Conservation (phyloP, 495 filamentous ascomycete genomes). For the Immersiella caudata region DNA sequence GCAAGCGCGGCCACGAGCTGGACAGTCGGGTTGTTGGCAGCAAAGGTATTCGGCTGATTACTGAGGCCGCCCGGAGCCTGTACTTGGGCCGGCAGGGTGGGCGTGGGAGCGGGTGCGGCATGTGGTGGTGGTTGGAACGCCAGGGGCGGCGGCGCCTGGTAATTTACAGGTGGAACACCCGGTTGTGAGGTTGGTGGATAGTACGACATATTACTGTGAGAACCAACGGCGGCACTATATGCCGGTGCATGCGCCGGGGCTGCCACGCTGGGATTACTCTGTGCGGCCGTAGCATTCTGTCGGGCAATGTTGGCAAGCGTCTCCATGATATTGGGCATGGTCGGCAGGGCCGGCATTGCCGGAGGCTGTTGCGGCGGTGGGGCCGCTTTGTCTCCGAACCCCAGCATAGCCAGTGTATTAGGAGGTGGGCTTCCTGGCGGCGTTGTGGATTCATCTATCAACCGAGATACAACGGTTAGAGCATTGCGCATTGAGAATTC, state of each 20-base stretch:
- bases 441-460: constrained; percentile 72
- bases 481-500: constrained; percentile 10
- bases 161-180: constrained; percentile 61
- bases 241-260: constrained; percentile 35
- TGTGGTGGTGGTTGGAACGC: constrained; percentile 26
- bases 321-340: constrained; percentile 67
- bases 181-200: constrained; percentile 39
- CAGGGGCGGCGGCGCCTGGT: constrained; percentile 50
- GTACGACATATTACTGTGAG: constrained; percentile 31
- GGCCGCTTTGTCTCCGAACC: constrained; percentile 25
- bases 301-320: constrained; percentile 84
- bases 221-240: constrained; percentile 23
- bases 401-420: constrained; percentile 33
- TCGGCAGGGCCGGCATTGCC: constrained; percentile 3
- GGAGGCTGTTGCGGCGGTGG: constrained; percentile 26
- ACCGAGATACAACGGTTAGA: constrained; percentile 40
- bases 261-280: constrained; percentile 54
- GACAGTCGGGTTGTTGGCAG: constrained; percentile 43
- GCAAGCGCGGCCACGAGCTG: constrained; percentile 54
- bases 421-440: constrained; percentile 77
- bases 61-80: constrained; percentile 46
- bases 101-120: constrained; percentile 4
- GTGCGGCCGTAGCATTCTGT: constrained; percentile 67
- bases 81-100: constrained; percentile 40
- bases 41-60: constrained; percentile 43